Evolutionary conservation across 257 asterid genomes (phyloP), one percentile per base, ranked within the genome.

Genomic region (Nicotiana obtusifolia): DNA sequence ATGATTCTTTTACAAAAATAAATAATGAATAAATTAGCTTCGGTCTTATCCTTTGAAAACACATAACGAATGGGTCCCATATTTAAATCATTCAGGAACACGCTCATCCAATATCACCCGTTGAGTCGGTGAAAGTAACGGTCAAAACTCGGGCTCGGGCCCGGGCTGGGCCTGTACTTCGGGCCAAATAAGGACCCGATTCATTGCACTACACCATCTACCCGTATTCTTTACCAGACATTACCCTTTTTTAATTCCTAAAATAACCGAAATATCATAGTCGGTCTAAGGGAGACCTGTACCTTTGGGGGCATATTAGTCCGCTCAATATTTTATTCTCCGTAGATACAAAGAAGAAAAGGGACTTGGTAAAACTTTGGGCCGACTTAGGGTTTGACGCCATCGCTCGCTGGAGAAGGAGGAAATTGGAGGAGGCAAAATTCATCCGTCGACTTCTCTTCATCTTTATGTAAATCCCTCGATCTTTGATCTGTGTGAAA

Each of bases 361-460:
- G 49, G 16, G 44, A 44, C 78, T 11, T 41, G 35, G 60, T 71
- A 44, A 28, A 44, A 6, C 10, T 77, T 59, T 22, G 44, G 82
- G 82, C 82, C 56, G 82, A 78, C 41, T 78, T 78, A 60, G 82
- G 82, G 73, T 78, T 78, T 78, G 57, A 28, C 81, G n/a, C 20
- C 11, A 8, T 49, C 22, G 16, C 14, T 76, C 37, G 26, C 65
- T 17, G 64, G 64, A 76, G 61, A 53, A 54, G 81, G 28, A 54
- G 73, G 37, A 24, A 26, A 35, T 1, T 9, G 49, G 49, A 41
- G 81, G 66, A 77, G 69, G 68, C 33, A 57, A 41, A 57, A 31
- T 37, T 77, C 28, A 77, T 60, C 35, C 59, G 82, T 78, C 82
- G 82, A 64, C 60, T 78, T 73, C 41, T 47, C 41, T 35, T 37